Evolutionary conservation across 108 stramenopile species (phyloP), one percentile per base, ranked within the genome.

Genomic region (Nitzschia sp.): DNA sequence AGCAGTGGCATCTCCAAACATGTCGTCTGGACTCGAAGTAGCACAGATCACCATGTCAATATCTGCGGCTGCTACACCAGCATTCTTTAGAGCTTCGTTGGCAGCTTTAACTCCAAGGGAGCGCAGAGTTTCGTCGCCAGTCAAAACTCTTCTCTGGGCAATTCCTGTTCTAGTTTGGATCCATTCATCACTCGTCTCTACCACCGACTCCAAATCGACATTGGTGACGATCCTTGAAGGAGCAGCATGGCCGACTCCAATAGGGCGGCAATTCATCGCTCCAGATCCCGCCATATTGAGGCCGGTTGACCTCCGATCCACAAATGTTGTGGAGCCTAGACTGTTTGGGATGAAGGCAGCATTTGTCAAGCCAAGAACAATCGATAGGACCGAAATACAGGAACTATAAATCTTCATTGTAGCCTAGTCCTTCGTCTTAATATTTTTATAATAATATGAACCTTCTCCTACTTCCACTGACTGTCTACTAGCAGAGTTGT

Each of bases 171-270:
- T 81, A 1, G 91, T 85, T 1, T 65, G 67, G 56, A 98, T 98
- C 97, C 97, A 98, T 76, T 97, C 97, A 71, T 98, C 97, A 45
- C 77, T 79, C 4, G 97, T 98, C 55, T 98, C 97, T 34, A 97
- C 92, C 8, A 98, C 83, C 5, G 66, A 58, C 71, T 97, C 95
- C 22, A 98, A 69, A 58, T 96, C 97, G 11, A 58, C 45, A 66
- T 98, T 98, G 59, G 93, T 88, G 17, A 98, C 71, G 41, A 85
- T 58, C 8, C 84, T 95, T 13, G 56, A 44, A 6, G 96, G 95
- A 15, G 85, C 68, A 28, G 86, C 72, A 53, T 84, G 84, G 6
- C 97, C 94, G 50, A 92, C 90, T 64, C 95, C 95, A 67, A 96
- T 89, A 61, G 87, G 88, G 55, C 86, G 88, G 48, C 84, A 84